phyloP scores from a whole-genome alignment of 2,329 filamentous ascomycete species.

The Amphichorda felina region DNA sequence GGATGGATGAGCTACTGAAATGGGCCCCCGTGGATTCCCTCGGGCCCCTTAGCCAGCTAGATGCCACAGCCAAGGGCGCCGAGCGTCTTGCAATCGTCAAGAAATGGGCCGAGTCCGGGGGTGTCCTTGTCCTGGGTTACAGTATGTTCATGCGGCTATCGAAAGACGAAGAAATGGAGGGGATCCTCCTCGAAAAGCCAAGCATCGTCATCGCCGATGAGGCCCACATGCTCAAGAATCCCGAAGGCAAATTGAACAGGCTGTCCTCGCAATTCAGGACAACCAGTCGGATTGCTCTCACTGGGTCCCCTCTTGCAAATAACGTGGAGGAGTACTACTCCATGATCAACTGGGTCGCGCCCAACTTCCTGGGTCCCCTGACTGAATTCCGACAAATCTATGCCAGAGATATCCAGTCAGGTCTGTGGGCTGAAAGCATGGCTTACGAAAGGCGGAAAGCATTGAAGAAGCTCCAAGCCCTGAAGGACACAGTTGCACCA shows the following conservation, averaged over 20 bases:
- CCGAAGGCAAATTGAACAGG: constrained; percentile 34
- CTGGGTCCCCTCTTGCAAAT: constrained; percentile 78
- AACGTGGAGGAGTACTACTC: constrained; percentile 72
- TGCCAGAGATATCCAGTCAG: constrained; percentile 59
- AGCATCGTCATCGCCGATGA: constrained; percentile 77
- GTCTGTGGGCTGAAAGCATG: constrained; percentile 56
- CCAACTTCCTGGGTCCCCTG: constrained; percentile 59
- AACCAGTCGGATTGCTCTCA: constrained; percentile 66
- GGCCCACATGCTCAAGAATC: constrained; percentile 69
- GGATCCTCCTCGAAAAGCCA: constrained; percentile 45
- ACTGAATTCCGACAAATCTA: constrained; percentile 61
- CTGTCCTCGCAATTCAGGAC: constrained; percentile 51
- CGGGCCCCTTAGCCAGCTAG: constrained; percentile 44
- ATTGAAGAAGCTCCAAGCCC: constrained; percentile 53
- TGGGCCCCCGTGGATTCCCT: constrained; percentile 53
- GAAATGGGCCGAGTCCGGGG: constrained; percentile 53
- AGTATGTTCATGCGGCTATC: constrained; percentile 43
- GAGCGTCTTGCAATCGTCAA: constrained; percentile 34
- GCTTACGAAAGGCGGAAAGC: constrained; percentile 41
- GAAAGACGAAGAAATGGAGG: constrained; percentile 17
- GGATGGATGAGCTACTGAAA: constrained; percentile 61
- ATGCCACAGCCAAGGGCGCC: constrained; percentile 18
- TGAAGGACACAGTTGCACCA: constrained; percentile 61
- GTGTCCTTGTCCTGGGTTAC: constrained; percentile 70
- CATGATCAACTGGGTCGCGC: constrained; percentile 83